These are phyloP conservation scores for Coffea humblotiana DNA, from an alignment of 305 asterid species.

Conservation along the genomic window DNA sequence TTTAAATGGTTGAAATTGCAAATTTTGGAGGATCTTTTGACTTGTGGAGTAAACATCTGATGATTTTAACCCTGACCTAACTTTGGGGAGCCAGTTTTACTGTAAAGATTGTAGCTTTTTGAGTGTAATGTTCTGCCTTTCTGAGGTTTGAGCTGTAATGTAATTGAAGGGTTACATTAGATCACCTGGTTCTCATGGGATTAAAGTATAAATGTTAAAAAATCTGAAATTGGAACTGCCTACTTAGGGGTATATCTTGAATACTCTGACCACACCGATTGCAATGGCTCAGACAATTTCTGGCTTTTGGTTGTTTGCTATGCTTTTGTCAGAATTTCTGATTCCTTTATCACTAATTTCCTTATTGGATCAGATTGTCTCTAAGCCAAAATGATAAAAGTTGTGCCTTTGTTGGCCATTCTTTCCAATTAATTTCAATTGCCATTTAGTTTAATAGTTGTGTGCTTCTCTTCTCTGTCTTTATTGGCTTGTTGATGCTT, in stretches of 20 bases:
- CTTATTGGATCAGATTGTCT: not conserved
- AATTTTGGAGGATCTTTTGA: not conserved
- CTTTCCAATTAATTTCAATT: not conserved
- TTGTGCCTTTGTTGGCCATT: not conserved
- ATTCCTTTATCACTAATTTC: not conserved
- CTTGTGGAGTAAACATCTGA: not conserved
- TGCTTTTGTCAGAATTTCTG: not conserved
- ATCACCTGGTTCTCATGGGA: not conserved
- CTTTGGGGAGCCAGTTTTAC: not conserved
- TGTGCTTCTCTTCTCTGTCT: not conserved
- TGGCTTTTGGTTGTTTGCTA: not conserved
- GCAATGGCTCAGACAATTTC: not conserved
- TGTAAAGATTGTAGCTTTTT: conserved; percentile 2
- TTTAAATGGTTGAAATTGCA: not conserved
- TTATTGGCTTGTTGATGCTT: not conserved
- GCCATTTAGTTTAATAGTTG: not conserved
- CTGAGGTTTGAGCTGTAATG: not conserved
- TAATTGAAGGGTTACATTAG: not conserved
- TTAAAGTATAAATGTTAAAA: not conserved
- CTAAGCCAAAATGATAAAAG: not conserved
- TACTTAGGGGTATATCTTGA: not conserved
- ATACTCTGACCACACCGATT: not conserved
- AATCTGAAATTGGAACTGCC: not conserved
- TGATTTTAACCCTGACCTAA: not conserved
- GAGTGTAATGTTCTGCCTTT: not conserved